Conservation (phyloP, 306 rosid genomes). For the Urtica urens region DNA sequence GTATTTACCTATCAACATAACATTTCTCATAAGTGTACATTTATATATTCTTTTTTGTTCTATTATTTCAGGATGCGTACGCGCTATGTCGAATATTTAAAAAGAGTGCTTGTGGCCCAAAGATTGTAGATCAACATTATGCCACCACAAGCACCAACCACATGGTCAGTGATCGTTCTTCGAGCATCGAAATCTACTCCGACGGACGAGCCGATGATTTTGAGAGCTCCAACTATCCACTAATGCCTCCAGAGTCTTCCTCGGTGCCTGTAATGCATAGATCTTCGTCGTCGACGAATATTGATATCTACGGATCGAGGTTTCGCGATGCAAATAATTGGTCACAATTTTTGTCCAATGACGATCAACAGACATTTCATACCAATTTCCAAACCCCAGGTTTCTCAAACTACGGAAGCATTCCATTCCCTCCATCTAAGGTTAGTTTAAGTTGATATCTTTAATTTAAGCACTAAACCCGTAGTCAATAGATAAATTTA, state of each 20-base stretch:
- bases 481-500: no score
- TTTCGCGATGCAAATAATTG: slow-evolving; percentile 33
- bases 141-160: slow-evolving; percentile 28
- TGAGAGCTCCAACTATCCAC: slow-evolving; percentile 43
- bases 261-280: slow-evolving; percentile 19
- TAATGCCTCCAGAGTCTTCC: slow-evolving; percentile 23
- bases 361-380: slow-evolving; percentile 37
- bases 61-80: slow-evolving; percentile 70
- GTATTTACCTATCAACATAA: no score
- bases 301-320: background rate
- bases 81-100: slow-evolving; percentile 81
- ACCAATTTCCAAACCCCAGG: slow-evolving; percentile 20
- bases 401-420: slow-evolving; percentile 35
- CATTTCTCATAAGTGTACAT: no score
- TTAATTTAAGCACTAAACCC: no score
- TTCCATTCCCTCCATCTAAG: slow-evolving; percentile 69
- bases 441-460: slow-evolving; percentile 22
- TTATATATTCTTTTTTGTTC: no score
- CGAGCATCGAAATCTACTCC: slow-evolving; percentile 56
- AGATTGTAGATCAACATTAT: slow-evolving; percentile 46
- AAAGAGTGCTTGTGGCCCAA: slow-evolving; percentile 53
- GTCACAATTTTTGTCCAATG: slow-evolving; percentile 43
- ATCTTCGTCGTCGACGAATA: slow-evolving; percentile 17
- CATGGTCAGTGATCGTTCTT: slow-evolving; percentile 43
- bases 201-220: slow-evolving; percentile 65